phyloP scores from a whole-genome alignment of 305 asterid species.

The Fraxinus baroniana region DNA sequence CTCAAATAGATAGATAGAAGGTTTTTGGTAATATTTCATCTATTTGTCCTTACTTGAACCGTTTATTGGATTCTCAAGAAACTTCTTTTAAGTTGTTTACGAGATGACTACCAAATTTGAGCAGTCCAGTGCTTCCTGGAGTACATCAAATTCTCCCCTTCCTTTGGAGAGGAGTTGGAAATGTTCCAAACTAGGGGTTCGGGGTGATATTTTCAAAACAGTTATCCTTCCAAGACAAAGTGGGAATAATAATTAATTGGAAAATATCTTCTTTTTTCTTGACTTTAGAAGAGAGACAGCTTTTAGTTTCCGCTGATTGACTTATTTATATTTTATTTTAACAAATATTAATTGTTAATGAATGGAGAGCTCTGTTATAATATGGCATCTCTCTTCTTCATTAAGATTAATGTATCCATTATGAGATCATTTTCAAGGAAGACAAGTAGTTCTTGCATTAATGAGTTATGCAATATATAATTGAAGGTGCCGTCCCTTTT shows the following conservation, averaged over 20 bases:
- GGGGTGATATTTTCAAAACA: not conserved
- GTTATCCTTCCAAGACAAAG: not conserved
- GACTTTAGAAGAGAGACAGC: not conserved
- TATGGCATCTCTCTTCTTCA: not conserved
- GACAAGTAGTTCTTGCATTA: conserved; percentile 7
- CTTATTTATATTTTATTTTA: not conserved
- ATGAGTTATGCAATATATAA: not conserved
- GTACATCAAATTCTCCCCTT: not conserved
- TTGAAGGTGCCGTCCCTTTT: conserved; percentile 3
- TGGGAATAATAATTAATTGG: not conserved
- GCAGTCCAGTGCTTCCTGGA: not conserved
- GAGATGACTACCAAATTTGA: too few relatives aligned
- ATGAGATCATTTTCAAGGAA: not conserved
- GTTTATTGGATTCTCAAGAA: not conserved
- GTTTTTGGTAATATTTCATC: conserved; percentile 4
- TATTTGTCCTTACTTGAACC: not conserved
- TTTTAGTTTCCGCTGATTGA: not conserved
- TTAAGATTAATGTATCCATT: not conserved
- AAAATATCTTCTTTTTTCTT: conserved; percentile 4
- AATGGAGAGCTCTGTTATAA: not conserved
- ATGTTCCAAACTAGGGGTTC: not conserved
- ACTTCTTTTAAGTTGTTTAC: not conserved
- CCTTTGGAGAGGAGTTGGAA: not conserved
- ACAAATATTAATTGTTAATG: not conserved
- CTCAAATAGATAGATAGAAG: not conserved